Evolutionary conservation across 352 stramenopile species (phyloP).

Genomic region (Peronospora destructor): DNA sequence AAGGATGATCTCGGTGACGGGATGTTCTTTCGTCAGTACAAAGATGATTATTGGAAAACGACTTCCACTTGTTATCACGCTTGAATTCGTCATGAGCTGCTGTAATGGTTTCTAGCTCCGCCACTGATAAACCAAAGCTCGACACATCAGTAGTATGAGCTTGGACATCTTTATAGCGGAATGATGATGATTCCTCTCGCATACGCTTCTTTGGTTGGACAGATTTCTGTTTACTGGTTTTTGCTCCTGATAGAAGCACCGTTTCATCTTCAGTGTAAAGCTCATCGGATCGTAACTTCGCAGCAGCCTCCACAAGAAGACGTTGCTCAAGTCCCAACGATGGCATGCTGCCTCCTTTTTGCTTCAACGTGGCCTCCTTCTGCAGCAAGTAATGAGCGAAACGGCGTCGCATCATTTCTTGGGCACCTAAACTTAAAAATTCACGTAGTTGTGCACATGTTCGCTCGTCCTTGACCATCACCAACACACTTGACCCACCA

Average conservation of each 20-base stretch:
- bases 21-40: conserved; percentile 4
- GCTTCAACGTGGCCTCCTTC: conserved; percentile 46
- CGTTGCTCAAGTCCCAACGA: conserved; percentile 54
- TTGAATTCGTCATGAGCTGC: conserved; percentile 22
- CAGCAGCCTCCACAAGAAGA: conserved; percentile 48
- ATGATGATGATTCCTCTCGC: conserved; percentile 17
- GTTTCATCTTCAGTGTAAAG: conserved; percentile 28
- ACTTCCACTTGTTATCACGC: conserved; percentile 19
- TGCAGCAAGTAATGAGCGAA: conserved; percentile 81
- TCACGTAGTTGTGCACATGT: conserved; percentile 80
- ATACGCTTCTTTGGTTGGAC: conserved; percentile 31
- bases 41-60: conserved; percentile 17
- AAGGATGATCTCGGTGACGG: conserved; percentile 2
- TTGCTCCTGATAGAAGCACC: conserved; percentile 1
- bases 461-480: conserved; percentile 87
- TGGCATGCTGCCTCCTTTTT: conserved; percentile 38
- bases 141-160: conserved; percentile 40
- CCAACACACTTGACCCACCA: conserved; percentile 50
- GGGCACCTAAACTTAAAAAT: conserved; percentile 69
- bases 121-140: conserved; percentile 64
- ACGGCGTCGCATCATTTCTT: conserved; percentile 75
- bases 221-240: conserved; percentile 15
- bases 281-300: conserved; percentile 42
- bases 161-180: conserved; percentile 24
- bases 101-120: conserved; percentile 54